phyloP scores from a whole-genome alignment of 192 early-diverging fungal species.

The Gorgonomyces haynaldii region DNA sequence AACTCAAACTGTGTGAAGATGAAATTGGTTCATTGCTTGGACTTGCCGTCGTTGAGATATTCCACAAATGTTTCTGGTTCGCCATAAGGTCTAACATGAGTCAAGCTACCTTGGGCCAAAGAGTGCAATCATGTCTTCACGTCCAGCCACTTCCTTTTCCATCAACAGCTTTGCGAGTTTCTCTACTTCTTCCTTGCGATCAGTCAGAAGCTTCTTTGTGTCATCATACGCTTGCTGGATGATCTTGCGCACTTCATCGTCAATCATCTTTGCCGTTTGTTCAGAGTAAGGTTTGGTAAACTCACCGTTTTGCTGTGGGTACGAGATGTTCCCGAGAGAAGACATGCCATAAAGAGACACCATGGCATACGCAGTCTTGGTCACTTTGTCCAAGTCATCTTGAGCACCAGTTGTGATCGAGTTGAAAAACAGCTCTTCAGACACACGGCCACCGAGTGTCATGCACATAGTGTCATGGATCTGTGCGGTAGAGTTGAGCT shows the following conservation, averaged over 20 bases:
- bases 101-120: conserved; percentile 51
- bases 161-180: conserved; percentile 85
- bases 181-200: conserved; percentile 75
- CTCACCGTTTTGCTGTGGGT: conserved; percentile 53
- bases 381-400: conserved; percentile 97
- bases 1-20: too few species aligned
- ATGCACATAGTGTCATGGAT: conserved; percentile 71
- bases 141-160: conserved; percentile 92
- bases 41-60: conserved; percentile 23
- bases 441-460: conserved; percentile 44
- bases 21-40: too few species aligned
- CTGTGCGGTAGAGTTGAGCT: conserved; percentile 84
- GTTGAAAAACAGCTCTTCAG: conserved; percentile 88
- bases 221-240: conserved; percentile 69
- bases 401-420: conserved; percentile 91
- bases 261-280: conserved; percentile 85
- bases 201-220: conserved; percentile 73
- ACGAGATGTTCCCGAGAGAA: conserved; percentile 79
- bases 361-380: conserved; percentile 93
- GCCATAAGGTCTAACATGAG: conserved; percentile 18
- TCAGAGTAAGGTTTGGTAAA: conserved; percentile 97
- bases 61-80: conserved; percentile 31
- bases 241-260: conserved; percentile 82
- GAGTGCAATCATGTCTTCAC: conserved; percentile 88
- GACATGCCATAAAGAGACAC: conserved; percentile 95